phyloP scores from a whole-genome alignment of 2,329 filamentous ascomycete genomes.

The Bipolaris bicolor region DNA sequence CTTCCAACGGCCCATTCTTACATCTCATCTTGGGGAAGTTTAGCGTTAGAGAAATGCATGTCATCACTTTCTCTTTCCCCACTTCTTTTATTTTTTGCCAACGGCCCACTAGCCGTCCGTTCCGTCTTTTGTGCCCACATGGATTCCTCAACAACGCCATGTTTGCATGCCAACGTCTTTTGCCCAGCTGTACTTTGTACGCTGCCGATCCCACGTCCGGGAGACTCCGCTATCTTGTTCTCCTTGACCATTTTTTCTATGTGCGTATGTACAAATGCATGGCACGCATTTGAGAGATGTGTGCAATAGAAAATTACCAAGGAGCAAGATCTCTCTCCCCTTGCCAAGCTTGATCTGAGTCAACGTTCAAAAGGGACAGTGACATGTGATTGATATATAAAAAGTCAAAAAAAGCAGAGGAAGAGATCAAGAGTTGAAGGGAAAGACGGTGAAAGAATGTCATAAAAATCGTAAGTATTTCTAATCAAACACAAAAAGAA shows the following conservation, averaged over 20 bases:
- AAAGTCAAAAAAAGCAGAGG: no score
- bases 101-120: constrained; percentile 3
- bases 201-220: neutral
- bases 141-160: neutral
- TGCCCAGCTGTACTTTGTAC: neutral
- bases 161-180: neutral
- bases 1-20: neutral
- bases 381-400: neutral
- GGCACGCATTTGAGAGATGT: neutral
- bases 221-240: neutral
- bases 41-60: neutral
- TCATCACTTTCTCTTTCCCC: neutral
- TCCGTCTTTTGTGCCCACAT: neutral
- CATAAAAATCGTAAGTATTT: no score
- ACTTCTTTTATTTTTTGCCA: neutral
- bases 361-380: neutral
- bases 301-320: no score
- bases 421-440: no score
- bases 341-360: no score
- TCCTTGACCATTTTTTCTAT: no score
- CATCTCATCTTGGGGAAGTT: neutral
- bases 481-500: neutral
- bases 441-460: no score
- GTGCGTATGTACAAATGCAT: no score
- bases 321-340: no score